Evolutionary conservation across 208 protist species (phyloP), one percentile per base, ranked within the genome.

Genomic region (Angomonas desouzai): DNA sequence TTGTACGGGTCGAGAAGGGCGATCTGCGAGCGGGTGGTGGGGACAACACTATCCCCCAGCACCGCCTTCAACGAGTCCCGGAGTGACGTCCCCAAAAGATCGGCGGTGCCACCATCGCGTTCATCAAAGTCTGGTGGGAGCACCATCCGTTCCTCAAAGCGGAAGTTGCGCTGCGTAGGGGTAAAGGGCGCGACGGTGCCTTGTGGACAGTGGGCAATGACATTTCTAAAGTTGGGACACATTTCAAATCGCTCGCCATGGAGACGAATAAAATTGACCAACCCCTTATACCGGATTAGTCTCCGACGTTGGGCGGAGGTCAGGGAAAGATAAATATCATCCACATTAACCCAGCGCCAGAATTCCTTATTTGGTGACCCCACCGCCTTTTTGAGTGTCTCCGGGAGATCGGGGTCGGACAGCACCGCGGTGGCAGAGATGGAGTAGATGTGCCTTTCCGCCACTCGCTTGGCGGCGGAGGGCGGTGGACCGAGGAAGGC

Each of bases 211-310:
- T 95, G 86, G 3, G 85, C 82, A 47, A 95, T 92, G 64, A 95
- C 80, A 62, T 91, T 72, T 28, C 68, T 36, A 45, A 89, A 71
- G 55, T 95, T 86, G 22, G 29, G 60, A 60, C 84, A 91, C 3
- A 95, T 40, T 65, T 91, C 79, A 62, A 95, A 93, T 10, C 92
- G 27, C 61, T 87, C 78, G 2, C 89, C 89, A 66, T 95, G 89
- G 27, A 93, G 78, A 18, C 89, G 83, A 28, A 95, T 70, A 70
- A 92, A 95, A 38, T 84, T 81, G 1, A 87, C 82, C 1, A 95
- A 64, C 9, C 86, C 86, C 20, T 77, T 76, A 65, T 87, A 93
- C n/a, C 49, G 56, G 0, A 64, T 67, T 0, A 95, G 49, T 11
- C 59, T 32, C 47, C 59, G 69, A 13, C 81, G 78, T 61, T 92